phyloP scores from a whole-genome alignment of 1,139 yeast species.

The Sugiyamaella sp. region DNA sequence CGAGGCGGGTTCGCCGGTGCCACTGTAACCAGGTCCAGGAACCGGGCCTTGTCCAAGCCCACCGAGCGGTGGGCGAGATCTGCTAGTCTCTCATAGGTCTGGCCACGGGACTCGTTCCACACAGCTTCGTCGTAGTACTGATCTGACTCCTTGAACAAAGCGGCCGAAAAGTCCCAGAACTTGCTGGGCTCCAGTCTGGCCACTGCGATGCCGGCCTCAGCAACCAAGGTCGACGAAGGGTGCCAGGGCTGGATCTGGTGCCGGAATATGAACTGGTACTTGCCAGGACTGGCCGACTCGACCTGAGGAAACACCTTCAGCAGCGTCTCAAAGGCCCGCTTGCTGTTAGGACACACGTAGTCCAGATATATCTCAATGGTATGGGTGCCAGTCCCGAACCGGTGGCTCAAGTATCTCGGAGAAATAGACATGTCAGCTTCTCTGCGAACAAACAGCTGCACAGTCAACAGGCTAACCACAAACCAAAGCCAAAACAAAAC shows the following conservation, averaged over 20 bases:
- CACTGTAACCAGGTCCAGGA: constrained; percentile 39
- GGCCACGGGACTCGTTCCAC: constrained; percentile 55
- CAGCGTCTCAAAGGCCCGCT: constrained; percentile 61
- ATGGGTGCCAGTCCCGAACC: constrained; percentile 37
- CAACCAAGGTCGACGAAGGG: constrained; percentile 64
- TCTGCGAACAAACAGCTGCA: constrained; percentile 6
- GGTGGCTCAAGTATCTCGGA: constrained; percentile 39
- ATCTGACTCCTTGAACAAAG: constrained; percentile 49
- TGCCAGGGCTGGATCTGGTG: constrained; percentile 90
- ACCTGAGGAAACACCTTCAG: constrained; percentile 57
- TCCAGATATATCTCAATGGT: constrained; percentile 67
- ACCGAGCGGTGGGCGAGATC: constrained; percentile 49
- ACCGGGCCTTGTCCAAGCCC: constrained; percentile 38
- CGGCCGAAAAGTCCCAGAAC: constrained; percentile 66
- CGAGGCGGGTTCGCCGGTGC: constrained; percentile 41
- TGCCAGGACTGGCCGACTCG: constrained; percentile 51
- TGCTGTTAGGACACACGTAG: constrained; percentile 75
- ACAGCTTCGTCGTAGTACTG: constrained; percentile 66
- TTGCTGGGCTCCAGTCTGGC: constrained; percentile 58
- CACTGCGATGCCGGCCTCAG: constrained; percentile 74
- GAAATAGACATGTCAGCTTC: constrained; percentile 34
- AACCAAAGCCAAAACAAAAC: no score
- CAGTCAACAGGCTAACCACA: no score
- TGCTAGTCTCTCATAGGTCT: constrained; percentile 59
- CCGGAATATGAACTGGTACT: constrained; percentile 54